A percentile compares a stretch with the other conserved stretches of the same genome.
These are phyloP conservation scores for Gaeumannomyces tritici DNA, from an alignment of 2,329 filamentous ascomycete species.

Conservation along the genomic window DNA sequence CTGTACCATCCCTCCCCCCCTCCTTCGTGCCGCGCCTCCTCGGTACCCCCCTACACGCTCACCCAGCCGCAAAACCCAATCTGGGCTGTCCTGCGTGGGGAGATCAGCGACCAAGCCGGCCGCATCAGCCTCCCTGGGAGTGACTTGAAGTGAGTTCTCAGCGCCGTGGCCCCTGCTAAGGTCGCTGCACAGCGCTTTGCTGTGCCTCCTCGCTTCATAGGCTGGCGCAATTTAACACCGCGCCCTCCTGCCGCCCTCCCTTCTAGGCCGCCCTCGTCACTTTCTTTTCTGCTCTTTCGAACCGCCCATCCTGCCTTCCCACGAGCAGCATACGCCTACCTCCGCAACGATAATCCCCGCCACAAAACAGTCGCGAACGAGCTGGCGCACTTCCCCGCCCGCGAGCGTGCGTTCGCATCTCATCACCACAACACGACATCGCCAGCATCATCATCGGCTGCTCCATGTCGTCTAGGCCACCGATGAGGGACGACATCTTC, in stretches of 20 bases:
- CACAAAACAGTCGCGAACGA: background rate
- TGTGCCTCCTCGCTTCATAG: background rate
- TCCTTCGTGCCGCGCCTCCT: background rate
- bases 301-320: background rate
- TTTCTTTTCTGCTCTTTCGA: background rate
- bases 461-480: background rate
- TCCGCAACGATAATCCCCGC: background rate
- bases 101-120: background rate
- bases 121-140: background rate
- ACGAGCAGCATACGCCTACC: background rate
- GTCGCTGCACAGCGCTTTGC: background rate
- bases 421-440: background rate
- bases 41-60: too few relatives aligned
- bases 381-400: background rate
- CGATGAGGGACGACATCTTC: constrained; percentile 13
- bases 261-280: background rate
- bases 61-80: background rate
- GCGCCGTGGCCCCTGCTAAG: background rate
- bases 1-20: background rate
- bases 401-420: background rate
- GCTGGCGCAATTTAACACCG: background rate
- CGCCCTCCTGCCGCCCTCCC: background rate
- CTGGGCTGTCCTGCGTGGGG: background rate
- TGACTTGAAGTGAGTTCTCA: background rate
- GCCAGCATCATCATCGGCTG: background rate